Conservation (phyloP, 2,329 filamentous ascomycete genomes). For the Boeremia lycopersici region DNA sequence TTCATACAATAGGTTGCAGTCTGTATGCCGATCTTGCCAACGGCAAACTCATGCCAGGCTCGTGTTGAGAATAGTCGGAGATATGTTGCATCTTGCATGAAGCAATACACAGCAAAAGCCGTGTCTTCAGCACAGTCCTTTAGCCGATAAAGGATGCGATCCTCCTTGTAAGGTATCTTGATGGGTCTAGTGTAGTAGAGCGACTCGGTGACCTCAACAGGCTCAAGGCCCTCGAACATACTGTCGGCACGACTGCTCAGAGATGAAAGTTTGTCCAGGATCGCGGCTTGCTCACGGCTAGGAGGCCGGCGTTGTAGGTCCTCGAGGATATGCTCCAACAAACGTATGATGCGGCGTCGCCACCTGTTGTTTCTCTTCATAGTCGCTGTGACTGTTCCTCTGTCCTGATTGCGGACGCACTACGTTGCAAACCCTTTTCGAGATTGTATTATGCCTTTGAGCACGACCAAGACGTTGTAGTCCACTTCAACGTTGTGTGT, state of each 20-base stretch:
- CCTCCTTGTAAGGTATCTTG: neutral
- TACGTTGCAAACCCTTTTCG: constrained; percentile 20
- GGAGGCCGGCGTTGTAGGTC: constrained; percentile 10
- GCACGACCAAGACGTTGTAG: constrained; percentile 9
- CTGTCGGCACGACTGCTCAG: neutral
- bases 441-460: constrained; percentile 19
- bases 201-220: constrained; percentile 1
- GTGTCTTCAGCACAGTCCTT: constrained; percentile 16
- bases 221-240: neutral
- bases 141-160: constrained; percentile 4
- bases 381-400: neutral
- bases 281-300: neutral
- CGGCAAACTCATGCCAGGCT: constrained; percentile 41
- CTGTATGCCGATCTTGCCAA: constrained; percentile 38
- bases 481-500: constrained; percentile 3
- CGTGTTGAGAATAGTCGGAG: constrained; percentile 35
- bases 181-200: neutral
- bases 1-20: constrained; percentile 44
- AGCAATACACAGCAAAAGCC: constrained; percentile 29
- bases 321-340: neutral
- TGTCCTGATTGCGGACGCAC: constrained; percentile 14
- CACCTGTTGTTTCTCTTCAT: constrained; percentile 13
- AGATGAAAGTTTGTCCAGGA: neutral
- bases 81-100: constrained; percentile 39
- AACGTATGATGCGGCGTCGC: constrained; percentile 17